A percentile compares a stretch with the other conserved stretches of the same genome.
Evolutionary conservation across 1,139 yeast genomes (phyloP).

Genomic region (Geotrichum bryndzae): DNA sequence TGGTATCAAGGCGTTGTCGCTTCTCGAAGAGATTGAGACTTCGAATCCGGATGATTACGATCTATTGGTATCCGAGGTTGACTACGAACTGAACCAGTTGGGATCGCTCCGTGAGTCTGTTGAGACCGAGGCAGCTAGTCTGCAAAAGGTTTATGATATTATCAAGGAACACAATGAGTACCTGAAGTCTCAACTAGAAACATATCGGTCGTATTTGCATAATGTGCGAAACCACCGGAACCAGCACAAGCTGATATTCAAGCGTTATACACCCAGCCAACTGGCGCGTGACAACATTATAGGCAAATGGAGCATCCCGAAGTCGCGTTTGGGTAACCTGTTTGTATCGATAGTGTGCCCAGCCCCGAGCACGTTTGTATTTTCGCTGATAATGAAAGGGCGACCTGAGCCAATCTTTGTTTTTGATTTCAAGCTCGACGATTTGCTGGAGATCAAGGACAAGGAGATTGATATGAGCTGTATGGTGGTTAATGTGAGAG

Average conservation of each 20-base stretch:
- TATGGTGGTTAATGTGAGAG: constrained; percentile 30
- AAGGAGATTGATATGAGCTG: constrained; percentile 34
- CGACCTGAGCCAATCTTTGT: constrained; percentile 30
- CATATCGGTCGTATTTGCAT: constrained; percentile 36
- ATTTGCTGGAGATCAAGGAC: constrained; percentile 34
- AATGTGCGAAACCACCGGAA: constrained; percentile 36
- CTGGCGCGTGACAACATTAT: constrained; percentile 33
- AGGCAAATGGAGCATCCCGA: constrained; percentile 32
- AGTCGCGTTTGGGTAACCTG: constrained; percentile 24
- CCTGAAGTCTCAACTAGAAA: constrained; percentile 35
- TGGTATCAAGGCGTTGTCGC: constrained; percentile 36
- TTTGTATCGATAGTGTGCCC: constrained; percentile 33
- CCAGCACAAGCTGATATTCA: constrained; percentile 24
- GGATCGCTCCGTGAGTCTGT: constrained; percentile 37
- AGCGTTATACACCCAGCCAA: constrained; percentile 31
- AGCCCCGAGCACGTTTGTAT: constrained; percentile 36
- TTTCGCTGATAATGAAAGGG: constrained; percentile 34
- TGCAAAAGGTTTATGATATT: constrained; percentile 35
- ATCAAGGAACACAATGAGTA: constrained; percentile 39
- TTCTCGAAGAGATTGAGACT: constrained; percentile 32
- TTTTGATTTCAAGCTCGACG: constrained; percentile 36
- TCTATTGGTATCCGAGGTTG: constrained; percentile 35
- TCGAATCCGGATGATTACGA: constrained; percentile 32
- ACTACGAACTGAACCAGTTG: constrained; percentile 35
- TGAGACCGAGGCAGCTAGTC: constrained; percentile 33